A percentile compares a stretch with the other conserved stretches of the same genome.
phyloP scores from a whole-genome alignment of 768 basidiomycete species.

The Chalciporus piperatus region DNA sequence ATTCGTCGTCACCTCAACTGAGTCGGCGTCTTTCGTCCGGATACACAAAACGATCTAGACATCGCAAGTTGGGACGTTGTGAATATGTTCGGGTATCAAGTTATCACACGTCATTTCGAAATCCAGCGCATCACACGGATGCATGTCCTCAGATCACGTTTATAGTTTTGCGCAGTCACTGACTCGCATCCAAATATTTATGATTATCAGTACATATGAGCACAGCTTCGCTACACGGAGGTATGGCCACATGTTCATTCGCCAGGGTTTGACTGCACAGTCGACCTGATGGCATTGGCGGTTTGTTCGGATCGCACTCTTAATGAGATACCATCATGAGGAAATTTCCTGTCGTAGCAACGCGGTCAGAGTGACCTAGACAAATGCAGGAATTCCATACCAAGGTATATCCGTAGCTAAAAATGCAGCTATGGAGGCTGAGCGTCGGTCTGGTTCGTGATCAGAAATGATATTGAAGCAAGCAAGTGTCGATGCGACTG shows the following conservation, averaged over 20 bases:
- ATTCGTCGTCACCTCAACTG: no score
- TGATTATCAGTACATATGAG: no score
- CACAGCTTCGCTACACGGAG: neutral
- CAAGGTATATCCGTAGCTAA: constrained; percentile 7
- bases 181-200: no score
- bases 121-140: no score
- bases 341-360: constrained; percentile 2
- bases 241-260: neutral
- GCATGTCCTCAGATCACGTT: no score
- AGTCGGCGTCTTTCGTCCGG: neutral
- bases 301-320: constrained; percentile 4
- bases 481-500: constrained; percentile 3
- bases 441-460: neutral
- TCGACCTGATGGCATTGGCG: constrained; percentile 1
- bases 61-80: neutral
- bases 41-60: no score
- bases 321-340: constrained; percentile 1
- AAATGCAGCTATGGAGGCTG: constrained; percentile 1
- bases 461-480: neutral
- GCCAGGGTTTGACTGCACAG: neutral
- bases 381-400: neutral
- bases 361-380: neutral
- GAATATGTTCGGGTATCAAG: neutral
- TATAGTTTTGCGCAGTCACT: no score
- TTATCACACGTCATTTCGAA: no score